Evolutionary conservation across 164 flowering plant species (phyloP).

Genomic region (Buxus sempervirens): DNA sequence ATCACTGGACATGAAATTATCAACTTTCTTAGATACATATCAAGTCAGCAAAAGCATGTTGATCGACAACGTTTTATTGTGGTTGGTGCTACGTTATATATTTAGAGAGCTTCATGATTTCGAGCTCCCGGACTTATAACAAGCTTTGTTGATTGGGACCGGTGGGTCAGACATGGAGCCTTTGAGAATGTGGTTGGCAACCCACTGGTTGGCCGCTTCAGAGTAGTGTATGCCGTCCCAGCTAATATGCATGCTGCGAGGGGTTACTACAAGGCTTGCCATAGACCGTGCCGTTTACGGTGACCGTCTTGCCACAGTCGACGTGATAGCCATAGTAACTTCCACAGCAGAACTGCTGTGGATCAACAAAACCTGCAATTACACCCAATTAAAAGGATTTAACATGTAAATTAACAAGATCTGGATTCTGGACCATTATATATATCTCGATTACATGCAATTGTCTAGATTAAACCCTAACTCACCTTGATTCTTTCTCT

Average conservation of each 20-base stretch:
- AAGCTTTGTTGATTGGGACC: conserved; percentile 16
- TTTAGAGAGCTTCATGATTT: neutral
- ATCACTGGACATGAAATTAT: no score
- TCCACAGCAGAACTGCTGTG: conserved; percentile 27
- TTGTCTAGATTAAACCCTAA: neutral
- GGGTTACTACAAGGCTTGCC: conserved; percentile 20
- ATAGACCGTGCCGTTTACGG: conserved; percentile 20
- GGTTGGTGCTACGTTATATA: no score
- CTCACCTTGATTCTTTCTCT: conserved; percentile 20
- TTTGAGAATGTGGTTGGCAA: conserved; percentile 17
- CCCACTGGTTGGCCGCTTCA: conserved; percentile 30
- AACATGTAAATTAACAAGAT: no score
- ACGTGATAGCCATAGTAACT: conserved; percentile 6
- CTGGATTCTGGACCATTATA: no score
- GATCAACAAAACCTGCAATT: conserved; percentile 29
- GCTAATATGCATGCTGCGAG: conserved; percentile 12
- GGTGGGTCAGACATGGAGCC: conserved; percentile 26
- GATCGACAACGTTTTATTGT: no score
- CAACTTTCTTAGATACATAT: no score
- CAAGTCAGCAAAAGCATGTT: no score
- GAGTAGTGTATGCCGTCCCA: conserved; percentile 34
- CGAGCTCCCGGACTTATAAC: conserved; percentile 1
- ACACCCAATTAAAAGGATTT: no score
- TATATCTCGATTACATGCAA: no score
- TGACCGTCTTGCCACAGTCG: conserved; percentile 14